Evolutionary conservation across 78 protist genomes (phyloP).

Genomic region (Speleostelium caveatum): DNA sequence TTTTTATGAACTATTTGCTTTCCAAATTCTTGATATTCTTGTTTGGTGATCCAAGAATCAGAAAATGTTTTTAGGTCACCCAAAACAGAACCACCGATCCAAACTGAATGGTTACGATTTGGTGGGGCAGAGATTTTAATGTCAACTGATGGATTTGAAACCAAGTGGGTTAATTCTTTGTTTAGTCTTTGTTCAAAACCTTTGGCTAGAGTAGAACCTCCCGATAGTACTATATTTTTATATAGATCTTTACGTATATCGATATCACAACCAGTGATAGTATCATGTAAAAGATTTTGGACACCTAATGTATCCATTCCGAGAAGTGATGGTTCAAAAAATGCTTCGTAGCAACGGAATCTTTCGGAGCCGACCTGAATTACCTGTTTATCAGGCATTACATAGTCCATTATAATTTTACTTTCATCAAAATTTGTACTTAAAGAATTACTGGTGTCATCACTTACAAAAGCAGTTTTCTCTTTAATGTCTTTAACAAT

Average conservation of each 20-base stretch:
- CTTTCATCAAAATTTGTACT: neutral
- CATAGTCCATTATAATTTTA: constrained; percentile 85
- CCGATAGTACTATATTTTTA: constrained; percentile 93
- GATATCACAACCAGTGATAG: constrained; percentile 94
- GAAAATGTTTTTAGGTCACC: constrained; percentile 93
- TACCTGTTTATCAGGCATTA: constrained; percentile 93
- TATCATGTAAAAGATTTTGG: constrained; percentile 49
- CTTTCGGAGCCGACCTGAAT: constrained; percentile 92
- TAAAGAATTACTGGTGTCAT: constrained; percentile 1
- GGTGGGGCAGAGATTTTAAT: constrained; percentile 90
- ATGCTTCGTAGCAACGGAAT: constrained; percentile 94
- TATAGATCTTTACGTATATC: constrained; percentile 95
- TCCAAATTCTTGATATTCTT: constrained; percentile 91
- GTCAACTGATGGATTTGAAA: constrained; percentile 54
- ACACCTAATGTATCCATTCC: constrained; percentile 93
- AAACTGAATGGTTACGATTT: constrained; percentile 87
- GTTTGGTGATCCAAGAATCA: constrained; percentile 90
- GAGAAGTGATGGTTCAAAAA: constrained; percentile 94
- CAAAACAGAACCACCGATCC: constrained; percentile 94
- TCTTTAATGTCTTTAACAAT: constrained; percentile 97
- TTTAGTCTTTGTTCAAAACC: constrained; percentile 92
- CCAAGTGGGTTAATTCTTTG: constrained; percentile 79
- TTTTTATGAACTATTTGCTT: constrained; percentile 83
- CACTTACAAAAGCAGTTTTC: constrained; percentile 83
- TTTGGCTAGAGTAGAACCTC: constrained; percentile 94